Conservation (phyloP, 2,329 filamentous ascomycete genomes). For the Neoascochyta sp. region DNA sequence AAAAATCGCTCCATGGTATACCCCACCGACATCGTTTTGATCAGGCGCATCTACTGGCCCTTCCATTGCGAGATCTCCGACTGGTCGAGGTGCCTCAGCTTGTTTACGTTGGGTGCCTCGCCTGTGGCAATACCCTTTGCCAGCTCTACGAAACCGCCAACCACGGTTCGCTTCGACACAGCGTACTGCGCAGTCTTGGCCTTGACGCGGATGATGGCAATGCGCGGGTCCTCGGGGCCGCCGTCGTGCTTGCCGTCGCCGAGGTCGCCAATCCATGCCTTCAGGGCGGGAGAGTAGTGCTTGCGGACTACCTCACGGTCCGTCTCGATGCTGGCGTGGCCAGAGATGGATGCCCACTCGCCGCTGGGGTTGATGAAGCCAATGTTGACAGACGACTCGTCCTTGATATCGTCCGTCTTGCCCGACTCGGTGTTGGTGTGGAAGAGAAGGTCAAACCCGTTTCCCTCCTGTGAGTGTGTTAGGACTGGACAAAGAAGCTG, state of each 20-base stretch:
- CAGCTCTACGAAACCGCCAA: slow-evolving; percentile 65
- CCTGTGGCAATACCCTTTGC: slow-evolving; percentile 73
- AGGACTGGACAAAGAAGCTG: no score
- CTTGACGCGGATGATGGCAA: slow-evolving; percentile 75
- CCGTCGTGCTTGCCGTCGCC: slow-evolving; percentile 77
- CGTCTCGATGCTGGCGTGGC: slow-evolving; percentile 64
- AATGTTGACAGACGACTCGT: slow-evolving; percentile 73
- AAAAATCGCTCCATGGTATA: no score
- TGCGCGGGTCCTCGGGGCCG: slow-evolving; percentile 73
- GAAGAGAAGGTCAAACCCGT: slow-evolving; percentile 79
- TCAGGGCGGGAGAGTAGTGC: slow-evolving; percentile 65
- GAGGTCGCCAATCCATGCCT: slow-evolving; percentile 83
- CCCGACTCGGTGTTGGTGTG: slow-evolving; percentile 87
- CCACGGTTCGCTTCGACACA: slow-evolving; percentile 56
- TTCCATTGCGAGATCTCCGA: slow-evolving; percentile 36
- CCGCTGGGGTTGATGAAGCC: slow-evolving; percentile 72
- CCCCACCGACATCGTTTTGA: no score
- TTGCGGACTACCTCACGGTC: slow-evolving; percentile 67
- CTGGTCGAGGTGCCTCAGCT: slow-evolving; percentile 68
- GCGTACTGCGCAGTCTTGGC: slow-evolving; percentile 70
- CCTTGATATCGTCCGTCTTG: slow-evolving; percentile 76
- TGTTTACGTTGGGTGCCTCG: slow-evolving; percentile 68
- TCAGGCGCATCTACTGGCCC: slow-evolving; percentile 29
- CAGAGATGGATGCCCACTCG: slow-evolving; percentile 85
- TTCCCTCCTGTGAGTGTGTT: slow-evolving; percentile 58